Conservation (phyloP, 1,139 yeast genomes). For the Pichiaceae sp. region DNA sequence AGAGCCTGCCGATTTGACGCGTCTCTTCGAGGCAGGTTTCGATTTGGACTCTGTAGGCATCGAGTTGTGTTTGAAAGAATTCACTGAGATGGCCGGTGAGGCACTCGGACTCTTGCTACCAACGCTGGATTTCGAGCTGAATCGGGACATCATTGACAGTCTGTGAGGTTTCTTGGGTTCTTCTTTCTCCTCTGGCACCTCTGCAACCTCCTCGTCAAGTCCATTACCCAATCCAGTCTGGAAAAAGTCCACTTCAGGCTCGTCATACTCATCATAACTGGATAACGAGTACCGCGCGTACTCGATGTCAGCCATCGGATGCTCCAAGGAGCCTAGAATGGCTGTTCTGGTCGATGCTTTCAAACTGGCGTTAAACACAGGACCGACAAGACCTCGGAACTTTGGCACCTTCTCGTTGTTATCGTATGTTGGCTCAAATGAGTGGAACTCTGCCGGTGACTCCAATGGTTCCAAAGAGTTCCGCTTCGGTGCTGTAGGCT, state of each 20-base stretch:
- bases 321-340: conserved; percentile 15
- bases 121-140: not conserved
- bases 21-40: conserved; percentile 5
- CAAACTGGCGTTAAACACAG: conserved; percentile 32
- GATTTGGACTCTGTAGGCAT: not conserved
- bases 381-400: conserved; percentile 26
- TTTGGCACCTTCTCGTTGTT: not conserved
- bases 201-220: not conserved
- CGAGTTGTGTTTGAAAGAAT: conserved; percentile 1
- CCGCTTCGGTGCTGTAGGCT: no score
- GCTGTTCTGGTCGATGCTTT: conserved; percentile 20
- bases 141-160: not conserved
- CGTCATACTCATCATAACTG: not conserved
- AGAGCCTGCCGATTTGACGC: conserved; percentile 11
- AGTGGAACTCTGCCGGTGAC: not conserved
- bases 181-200: not conserved
- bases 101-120: not conserved
- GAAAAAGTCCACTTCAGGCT: conserved; percentile 2
- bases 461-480: not conserved
- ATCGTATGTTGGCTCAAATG: not conserved
- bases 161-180: not conserved
- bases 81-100: not conserved
- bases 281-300: conserved; percentile 2
- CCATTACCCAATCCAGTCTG: not conserved
- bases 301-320: conserved; percentile 1